Evolutionary conservation across 345 rosid genomes (phyloP).

Genomic region (Eucalyptus cladocalyx): DNA sequence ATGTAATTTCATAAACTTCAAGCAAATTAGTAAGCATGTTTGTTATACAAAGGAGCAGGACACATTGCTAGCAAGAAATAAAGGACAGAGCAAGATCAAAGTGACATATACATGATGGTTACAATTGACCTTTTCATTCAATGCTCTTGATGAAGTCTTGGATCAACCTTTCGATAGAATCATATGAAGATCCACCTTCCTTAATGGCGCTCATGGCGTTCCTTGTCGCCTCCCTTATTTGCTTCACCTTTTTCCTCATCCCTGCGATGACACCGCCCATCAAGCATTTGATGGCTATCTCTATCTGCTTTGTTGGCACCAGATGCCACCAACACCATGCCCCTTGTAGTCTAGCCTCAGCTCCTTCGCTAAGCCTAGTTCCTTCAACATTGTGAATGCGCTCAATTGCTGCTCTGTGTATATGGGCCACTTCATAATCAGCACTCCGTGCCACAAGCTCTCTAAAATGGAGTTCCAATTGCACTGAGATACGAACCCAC

Average conservation of each 20-base stretch:
- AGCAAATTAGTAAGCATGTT: not conserved
- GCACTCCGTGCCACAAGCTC: constrained; percentile 42
- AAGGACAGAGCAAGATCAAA: not conserved
- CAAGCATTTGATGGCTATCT: constrained; percentile 1
- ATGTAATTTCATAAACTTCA: not conserved
- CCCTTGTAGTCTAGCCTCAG: constrained; percentile 10
- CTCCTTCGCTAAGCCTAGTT: constrained; percentile 20
- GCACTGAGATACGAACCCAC: constrained; percentile 37
- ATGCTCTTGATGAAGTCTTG: constrained; percentile 3
- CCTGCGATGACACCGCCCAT: constrained; percentile 7
- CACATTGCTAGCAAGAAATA: not conserved
- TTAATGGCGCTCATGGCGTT: not conserved
- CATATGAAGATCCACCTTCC: constrained; percentile 23
- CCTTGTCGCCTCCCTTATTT: constrained; percentile 9
- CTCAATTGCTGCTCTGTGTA: constrained; percentile 39
- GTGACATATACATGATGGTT: not conserved
- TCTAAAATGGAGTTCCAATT: constrained; percentile 41
- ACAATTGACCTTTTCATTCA: not conserved
- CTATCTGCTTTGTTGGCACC: constrained; percentile 21
- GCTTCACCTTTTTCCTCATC: constrained; percentile 12
- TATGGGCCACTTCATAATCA: constrained; percentile 31
- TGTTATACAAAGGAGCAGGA: not conserved
- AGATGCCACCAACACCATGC: not conserved
- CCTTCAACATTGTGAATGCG: constrained; percentile 28
- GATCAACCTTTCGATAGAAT: constrained; percentile 3